Evolutionary conservation across 257 asterid genomes (phyloP).

Genomic region (Przewalskia tangutica): DNA sequence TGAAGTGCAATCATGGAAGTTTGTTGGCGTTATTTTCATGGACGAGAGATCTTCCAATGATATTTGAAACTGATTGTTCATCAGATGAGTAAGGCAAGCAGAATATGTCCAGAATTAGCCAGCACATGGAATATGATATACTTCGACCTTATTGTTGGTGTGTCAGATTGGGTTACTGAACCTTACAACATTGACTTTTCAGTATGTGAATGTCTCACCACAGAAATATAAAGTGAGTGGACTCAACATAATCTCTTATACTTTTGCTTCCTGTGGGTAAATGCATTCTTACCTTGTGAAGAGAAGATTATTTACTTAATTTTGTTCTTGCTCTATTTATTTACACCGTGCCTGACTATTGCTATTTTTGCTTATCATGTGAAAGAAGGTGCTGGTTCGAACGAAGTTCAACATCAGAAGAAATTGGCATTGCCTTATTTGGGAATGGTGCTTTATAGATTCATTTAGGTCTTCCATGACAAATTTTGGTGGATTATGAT

Average conservation of each 20-base stretch:
- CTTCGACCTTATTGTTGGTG: not conserved
- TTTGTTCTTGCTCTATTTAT: not conserved
- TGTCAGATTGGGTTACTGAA: slow-evolving; percentile 1
- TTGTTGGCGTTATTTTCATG: slow-evolving; percentile 1
- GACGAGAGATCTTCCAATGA: not conserved
- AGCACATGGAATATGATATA: not conserved
- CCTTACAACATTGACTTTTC: not conserved
- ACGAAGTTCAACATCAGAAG: not conserved
- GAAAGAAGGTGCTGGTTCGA: slow-evolving; percentile 3
- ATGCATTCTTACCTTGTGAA: not conserved
- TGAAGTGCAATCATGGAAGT: not conserved
- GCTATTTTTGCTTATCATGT: not conserved
- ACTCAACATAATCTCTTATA: not conserved
- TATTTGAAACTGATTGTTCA: not conserved
- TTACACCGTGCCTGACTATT: not conserved
- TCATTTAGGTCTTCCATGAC: not conserved
- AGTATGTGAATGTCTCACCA: not conserved
- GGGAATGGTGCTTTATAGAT: not conserved
- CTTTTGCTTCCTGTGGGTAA: not conserved
- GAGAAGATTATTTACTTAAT: not conserved
- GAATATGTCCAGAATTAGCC: not conserved
- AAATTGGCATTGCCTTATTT: not conserved
- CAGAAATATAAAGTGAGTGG: not conserved
- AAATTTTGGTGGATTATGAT: not conserved
- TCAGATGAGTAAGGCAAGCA: not conserved